Percentiles rank a stretch among this genome's conserved stretches.
phyloP scores from a whole-genome alignment of 164 flowering plant species.

The Dillenia suffruticosa region DNA sequence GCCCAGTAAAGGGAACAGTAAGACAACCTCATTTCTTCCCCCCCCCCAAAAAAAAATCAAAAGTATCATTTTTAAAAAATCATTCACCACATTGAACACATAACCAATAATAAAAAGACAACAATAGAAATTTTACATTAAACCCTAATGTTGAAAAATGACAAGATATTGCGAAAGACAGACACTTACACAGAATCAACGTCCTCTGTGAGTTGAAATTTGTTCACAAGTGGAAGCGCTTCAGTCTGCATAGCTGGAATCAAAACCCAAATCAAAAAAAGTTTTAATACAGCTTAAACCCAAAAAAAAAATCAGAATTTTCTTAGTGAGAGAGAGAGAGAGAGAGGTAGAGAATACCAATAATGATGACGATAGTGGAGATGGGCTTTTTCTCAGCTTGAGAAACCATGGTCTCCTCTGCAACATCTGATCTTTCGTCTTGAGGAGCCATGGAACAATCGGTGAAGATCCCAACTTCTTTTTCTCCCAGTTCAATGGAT shows the following conservation, averaged over 20 bases:
- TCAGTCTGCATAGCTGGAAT: slow-evolving; percentile 93
- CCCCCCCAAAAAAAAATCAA: background rate
- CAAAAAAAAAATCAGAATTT: background rate
- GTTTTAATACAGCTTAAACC: background rate
- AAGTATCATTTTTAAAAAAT: background rate
- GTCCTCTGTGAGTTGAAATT: slow-evolving; percentile 60
- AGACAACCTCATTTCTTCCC: too few relatives aligned
- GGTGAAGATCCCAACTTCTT: too few relatives aligned
- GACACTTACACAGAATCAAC: slow-evolving; percentile 50
- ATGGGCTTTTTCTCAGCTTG: slow-evolving; percentile 42
- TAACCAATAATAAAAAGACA: background rate
- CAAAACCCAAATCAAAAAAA: slow-evolving; percentile 10
- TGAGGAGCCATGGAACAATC: slow-evolving; percentile 48
- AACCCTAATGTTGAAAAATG: background rate
- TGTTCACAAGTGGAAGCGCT: slow-evolving; percentile 81
- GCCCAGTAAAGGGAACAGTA: background rate
- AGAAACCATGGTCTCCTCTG: slow-evolving; percentile 30
- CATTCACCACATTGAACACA: background rate
- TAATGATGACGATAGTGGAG: slow-evolving; percentile 61
- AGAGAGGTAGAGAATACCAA: slow-evolving; percentile 35
- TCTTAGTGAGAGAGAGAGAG: too few relatives aligned
- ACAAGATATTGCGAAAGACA: background rate
- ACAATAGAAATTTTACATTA: background rate
- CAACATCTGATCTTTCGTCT: slow-evolving; percentile 23
- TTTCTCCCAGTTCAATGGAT: background rate